Conservation (phyloP, 768 basidiomycete genomes). For the Fistulinella prunicolor region DNA sequence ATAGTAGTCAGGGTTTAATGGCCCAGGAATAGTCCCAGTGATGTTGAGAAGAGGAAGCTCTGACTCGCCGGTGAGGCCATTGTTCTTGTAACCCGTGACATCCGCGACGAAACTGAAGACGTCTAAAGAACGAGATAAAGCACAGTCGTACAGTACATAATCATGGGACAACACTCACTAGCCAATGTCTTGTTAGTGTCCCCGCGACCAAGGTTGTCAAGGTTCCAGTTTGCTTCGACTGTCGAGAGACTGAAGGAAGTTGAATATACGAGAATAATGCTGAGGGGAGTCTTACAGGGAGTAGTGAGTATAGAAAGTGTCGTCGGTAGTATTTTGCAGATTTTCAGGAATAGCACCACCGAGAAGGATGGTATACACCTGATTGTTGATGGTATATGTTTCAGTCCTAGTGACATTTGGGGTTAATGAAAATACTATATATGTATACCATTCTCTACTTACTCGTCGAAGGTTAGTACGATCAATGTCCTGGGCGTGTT, state of each 20-base stretch:
- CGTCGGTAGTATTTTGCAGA: conserved; percentile 45
- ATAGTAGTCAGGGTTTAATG: conserved; percentile 37
- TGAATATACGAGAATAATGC: neutral
- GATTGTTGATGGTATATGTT: conserved; percentile 40
- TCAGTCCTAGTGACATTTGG: conserved; percentile 18
- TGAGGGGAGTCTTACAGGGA: conserved; percentile 31
- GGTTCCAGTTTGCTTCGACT: conserved; percentile 57
- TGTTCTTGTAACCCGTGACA: conserved; percentile 43
- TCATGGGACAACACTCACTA: conserved; percentile 4
- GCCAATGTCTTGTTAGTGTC: conserved; percentile 45
- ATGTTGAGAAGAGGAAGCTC: conserved; percentile 38
- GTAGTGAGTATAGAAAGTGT: conserved; percentile 58
- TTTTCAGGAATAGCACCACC: conserved; percentile 42
- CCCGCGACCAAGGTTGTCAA: conserved; percentile 53
- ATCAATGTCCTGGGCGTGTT: conserved; percentile 55
- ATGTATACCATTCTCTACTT: conserved; percentile 20
- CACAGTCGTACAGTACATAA: neutral
- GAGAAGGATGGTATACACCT: conserved; percentile 42
- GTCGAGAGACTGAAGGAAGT: conserved; percentile 39
- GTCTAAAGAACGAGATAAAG: conserved; percentile 28
- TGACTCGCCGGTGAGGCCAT: conserved; percentile 26
- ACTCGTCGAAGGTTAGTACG: conserved; percentile 61
- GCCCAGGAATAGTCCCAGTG: conserved; percentile 38
- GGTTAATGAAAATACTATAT: neutral
- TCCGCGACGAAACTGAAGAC: conserved; percentile 52